These are phyloP conservation scores for Wickerhamiella siamensis DNA, from an alignment of 805 yeast genomes.

Conservation along the genomic window DNA sequence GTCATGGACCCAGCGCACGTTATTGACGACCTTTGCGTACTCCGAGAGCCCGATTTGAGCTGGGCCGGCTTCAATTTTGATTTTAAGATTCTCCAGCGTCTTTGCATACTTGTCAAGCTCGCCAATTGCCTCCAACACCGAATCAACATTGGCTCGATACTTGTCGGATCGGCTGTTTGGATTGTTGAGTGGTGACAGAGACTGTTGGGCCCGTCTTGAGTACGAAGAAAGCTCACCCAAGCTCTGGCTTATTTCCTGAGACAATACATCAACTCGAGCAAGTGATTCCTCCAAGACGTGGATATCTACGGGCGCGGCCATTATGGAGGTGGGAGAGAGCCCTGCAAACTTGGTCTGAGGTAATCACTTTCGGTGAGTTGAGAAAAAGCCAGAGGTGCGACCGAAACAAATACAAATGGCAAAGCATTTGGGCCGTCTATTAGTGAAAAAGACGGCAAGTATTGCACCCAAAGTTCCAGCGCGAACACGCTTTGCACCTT, in stretches of 20 bases:
- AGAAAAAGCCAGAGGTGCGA: too few relatives aligned
- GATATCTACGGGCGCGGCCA: constrained; percentile 33
- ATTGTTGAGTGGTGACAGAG: constrained; percentile 58
- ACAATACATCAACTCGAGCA: constrained; percentile 40
- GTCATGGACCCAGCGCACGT: constrained; percentile 5
- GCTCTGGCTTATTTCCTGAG: constrained; percentile 40
- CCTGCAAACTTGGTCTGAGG: neutral
- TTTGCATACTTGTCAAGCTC: constrained; percentile 30
- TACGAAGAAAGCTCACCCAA: constrained; percentile 38
- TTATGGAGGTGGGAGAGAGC: neutral
- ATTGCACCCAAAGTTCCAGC: constrained; percentile 33
- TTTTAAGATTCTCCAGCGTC: constrained; percentile 16
- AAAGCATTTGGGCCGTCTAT: constrained; percentile 7
- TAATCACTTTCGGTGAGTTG: too few relatives aligned
- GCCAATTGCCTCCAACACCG: constrained; percentile 19
- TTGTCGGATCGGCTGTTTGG: constrained; percentile 37
- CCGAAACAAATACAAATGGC: constrained; percentile 6
- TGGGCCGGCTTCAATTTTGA: neutral
- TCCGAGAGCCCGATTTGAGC: constrained; percentile 23
- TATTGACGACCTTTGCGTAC: constrained; percentile 6
- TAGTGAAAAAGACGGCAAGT: neutral
- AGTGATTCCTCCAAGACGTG: constrained; percentile 68
- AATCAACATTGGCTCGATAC: constrained; percentile 14
- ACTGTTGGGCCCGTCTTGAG: constrained; percentile 41
- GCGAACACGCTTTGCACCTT: constrained; percentile 90